Evolutionary conservation across 2,329 filamentous ascomycete species (phyloP), one percentile per base, ranked within the genome.

Genomic region (Tolypocladium paradoxum): DNA sequence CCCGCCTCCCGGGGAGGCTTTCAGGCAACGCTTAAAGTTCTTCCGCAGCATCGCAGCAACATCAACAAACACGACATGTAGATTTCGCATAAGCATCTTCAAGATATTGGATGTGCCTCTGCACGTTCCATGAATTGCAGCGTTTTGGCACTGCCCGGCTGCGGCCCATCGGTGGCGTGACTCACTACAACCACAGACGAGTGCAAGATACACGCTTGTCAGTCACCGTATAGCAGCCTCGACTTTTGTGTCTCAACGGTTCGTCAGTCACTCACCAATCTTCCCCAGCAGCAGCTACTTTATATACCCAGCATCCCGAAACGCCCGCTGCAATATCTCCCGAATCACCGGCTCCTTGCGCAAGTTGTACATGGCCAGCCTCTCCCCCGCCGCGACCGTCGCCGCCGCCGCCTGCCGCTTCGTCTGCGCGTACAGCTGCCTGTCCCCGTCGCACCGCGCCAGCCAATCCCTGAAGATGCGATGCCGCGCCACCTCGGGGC

Each of bases 401-500:
- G 61, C 57, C 22, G 55, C 56, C 6, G 68, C 66, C 33, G 68
- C 65, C 54, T 70, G 65, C 31, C 62, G 54, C 62, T 77, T 77
- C 1, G 61, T 62, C 50, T 49, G 56, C 7, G 62, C 70, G 58
- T 77, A 77, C 36, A 69, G 52, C 18, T 68, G 61, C 55, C 64
- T 59, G 53, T 77, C 74, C 4, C 64, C 68, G 9, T 62, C 55
- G 48, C 68, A 59, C 49, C 58, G 57, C n/a, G 49, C 55, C 50
- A 77, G 56, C 69, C 70, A 74, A 18, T 75, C 68, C 20, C 72
- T 62, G 61, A 76, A 72, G 36, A 74, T 66, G 12, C 60, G 59
- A 58, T 76, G 73, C 6, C 73, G 61, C 37, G 60, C 62, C 11
- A 66, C 61, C 58, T 78, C 76, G 0, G 72, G 65, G 24, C 62